Conservation (phyloP, 352 stramenopile species). For the Aphanomyces cochlioides region DNA sequence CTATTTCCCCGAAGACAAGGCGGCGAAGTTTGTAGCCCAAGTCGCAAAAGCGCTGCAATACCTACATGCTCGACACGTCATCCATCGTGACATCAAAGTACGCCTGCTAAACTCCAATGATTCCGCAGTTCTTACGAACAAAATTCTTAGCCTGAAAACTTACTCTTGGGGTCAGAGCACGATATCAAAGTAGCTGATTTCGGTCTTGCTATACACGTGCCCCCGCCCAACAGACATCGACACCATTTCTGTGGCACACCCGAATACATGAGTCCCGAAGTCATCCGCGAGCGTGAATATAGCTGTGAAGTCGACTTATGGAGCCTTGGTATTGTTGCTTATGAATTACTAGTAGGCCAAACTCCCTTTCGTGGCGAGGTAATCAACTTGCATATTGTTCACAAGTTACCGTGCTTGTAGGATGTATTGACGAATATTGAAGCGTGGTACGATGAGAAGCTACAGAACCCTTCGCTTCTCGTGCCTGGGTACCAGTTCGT, state of each 20-base stretch:
- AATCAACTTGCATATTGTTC: neutral
- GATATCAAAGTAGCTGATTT: slow-evolving; percentile 86
- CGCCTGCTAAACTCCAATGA: neutral
- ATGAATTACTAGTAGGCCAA: slow-evolving; percentile 68
- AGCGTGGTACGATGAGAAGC: slow-evolving; percentile 11
- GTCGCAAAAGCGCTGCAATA: slow-evolving; percentile 73
- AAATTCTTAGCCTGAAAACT: slow-evolving; percentile 63
- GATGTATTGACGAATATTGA: slow-evolving; percentile 11
- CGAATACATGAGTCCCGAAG: slow-evolving; percentile 83
- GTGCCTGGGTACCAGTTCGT: slow-evolving; percentile 9
- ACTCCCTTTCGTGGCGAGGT: slow-evolving; percentile 74
- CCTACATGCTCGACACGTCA: slow-evolving; percentile 71
- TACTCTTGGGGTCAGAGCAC: slow-evolving; percentile 68
- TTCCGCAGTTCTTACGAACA: neutral
- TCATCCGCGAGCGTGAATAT: slow-evolving; percentile 61
- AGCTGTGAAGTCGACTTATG: slow-evolving; percentile 69
- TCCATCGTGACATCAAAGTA: slow-evolving; percentile 88
- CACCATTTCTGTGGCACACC: slow-evolving; percentile 81
- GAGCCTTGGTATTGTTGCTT: slow-evolving; percentile 81
- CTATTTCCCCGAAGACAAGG: slow-evolving; percentile 37
- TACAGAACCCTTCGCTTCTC: neutral
- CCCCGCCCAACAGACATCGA: slow-evolving; percentile 50
- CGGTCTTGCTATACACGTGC: slow-evolving; percentile 77
- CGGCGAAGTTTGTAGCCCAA: slow-evolving; percentile 70
- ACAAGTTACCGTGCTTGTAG: neutral